Evolutionary conservation across 257 asterid species (phyloP).

Genomic region (Scutellaria baicalensis): DNA sequence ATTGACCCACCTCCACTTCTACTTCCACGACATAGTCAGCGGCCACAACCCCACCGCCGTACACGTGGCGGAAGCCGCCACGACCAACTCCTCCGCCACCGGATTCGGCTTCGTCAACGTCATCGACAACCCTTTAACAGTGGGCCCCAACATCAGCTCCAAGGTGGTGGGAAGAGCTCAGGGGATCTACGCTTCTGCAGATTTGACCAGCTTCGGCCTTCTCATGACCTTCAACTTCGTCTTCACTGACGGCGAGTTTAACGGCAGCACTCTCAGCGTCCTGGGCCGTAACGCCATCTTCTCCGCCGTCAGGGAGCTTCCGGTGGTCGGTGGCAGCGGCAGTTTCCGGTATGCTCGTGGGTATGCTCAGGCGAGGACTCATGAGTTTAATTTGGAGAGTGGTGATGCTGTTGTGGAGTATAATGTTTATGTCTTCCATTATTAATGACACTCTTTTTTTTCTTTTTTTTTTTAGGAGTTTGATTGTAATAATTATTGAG

Average conservation of each 20-base stretch:
- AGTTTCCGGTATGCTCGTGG: conserved; percentile 38
- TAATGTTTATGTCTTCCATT: conserved; percentile 39
- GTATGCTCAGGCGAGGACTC: conserved; percentile 33
- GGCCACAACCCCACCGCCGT: conserved; percentile 30
- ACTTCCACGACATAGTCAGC: conserved; percentile 42
- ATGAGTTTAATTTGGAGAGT: neutral
- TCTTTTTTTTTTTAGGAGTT: no score
- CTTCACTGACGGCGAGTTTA: conserved; percentile 33
- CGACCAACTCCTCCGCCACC: conserved; percentile 31
- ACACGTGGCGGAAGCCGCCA: conserved; percentile 20
- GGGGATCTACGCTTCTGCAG: conserved; percentile 39
- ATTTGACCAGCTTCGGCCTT: conserved; percentile 14
- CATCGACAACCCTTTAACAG: conserved; percentile 38
- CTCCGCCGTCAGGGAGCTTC: conserved; percentile 37
- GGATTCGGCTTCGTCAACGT: conserved; percentile 28
- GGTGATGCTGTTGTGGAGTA: conserved; percentile 42
- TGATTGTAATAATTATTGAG: no score
- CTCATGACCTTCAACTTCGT: conserved; percentile 33
- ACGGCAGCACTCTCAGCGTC: conserved; percentile 40
- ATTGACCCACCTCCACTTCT: conserved; percentile 42
- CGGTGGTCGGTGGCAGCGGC: conserved; percentile 47
- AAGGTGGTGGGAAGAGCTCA: conserved; percentile 36
- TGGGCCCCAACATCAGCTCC: conserved; percentile 22
- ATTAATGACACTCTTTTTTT: no score
- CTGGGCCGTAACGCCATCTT: conserved; percentile 32